phyloP scores from a whole-genome alignment of 805 yeast species.

The Spathaspora girioi region DNA sequence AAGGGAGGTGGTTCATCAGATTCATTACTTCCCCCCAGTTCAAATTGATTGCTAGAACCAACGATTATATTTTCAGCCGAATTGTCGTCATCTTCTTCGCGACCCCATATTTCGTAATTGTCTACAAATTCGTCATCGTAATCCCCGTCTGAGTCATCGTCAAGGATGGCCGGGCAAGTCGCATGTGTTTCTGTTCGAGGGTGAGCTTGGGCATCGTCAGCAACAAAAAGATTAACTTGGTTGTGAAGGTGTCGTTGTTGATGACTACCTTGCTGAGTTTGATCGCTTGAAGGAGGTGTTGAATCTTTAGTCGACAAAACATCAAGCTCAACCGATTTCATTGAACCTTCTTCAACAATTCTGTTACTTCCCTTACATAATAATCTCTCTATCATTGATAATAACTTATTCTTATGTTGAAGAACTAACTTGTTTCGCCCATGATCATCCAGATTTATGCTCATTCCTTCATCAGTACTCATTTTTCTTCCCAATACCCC shows the following conservation, averaged over 20 bases:
- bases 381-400: conserved; percentile 1
- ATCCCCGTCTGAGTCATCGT: conserved; percentile 6
- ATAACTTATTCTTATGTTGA: conserved; percentile 1
- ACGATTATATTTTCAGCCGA: neutral
- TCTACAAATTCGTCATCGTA: conserved; percentile 25
- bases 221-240: neutral
- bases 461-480: conserved; percentile 41
- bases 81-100: conserved; percentile 8
- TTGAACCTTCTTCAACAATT: conserved; percentile 5
- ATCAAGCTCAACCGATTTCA: neutral
- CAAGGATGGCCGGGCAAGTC: neutral
- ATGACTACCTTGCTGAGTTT: neutral
- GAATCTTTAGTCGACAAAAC: neutral
- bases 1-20: conserved; percentile 39
- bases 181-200: neutral
- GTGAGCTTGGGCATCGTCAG: neutral
- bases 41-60: conserved; percentile 1
- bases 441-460: conserved; percentile 6
- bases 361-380: neutral
- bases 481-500: conserved; percentile 62
- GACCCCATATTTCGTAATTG: conserved; percentile 20
- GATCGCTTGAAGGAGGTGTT: neutral
- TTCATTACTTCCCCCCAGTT: neutral
- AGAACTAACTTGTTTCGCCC: conserved; percentile 3
- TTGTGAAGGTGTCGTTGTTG: neutral